These are phyloP conservation scores for Adenanthera pavonina DNA, from an alignment of 306 rosid genomes.

Conservation along the genomic window DNA sequence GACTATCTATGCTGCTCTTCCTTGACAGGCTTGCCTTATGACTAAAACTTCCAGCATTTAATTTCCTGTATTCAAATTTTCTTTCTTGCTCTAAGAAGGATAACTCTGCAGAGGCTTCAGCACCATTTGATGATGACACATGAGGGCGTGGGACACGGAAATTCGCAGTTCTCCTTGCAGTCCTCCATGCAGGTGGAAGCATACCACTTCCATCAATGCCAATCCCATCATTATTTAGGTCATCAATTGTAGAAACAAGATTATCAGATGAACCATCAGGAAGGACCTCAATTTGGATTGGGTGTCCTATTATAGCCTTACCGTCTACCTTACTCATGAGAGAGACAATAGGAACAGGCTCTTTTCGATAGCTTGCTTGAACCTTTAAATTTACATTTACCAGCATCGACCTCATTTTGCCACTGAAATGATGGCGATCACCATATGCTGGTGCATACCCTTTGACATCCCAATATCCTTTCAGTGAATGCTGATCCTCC, in stretches of 20 bases:
- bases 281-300: slow-evolving; percentile 78
- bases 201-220: slow-evolving; percentile 67
- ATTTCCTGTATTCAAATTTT: slow-evolving; percentile 52
- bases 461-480: slow-evolving; percentile 71
- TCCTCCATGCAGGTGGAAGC: slow-evolving; percentile 95
- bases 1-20: slow-evolving; percentile 50
- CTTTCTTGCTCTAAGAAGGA: slow-evolving; percentile 65
- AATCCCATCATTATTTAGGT: slow-evolving; percentile 56
- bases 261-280: slow-evolving; percentile 77
- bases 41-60: slow-evolving; percentile 58
- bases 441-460: slow-evolving; percentile 53
- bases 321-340: slow-evolving; percentile 88
- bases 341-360: slow-evolving; percentile 91
- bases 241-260: slow-evolving; percentile 64
- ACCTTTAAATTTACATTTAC: slow-evolving; percentile 88
- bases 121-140: slow-evolving; percentile 60
- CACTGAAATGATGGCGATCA: slow-evolving; percentile 53
- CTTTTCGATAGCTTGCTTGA: slow-evolving; percentile 84
- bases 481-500: slow-evolving; percentile 68
- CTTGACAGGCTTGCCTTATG: slow-evolving; percentile 58
- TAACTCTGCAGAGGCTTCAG: slow-evolving; percentile 56
- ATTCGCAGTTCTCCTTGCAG: slow-evolving; percentile 96
- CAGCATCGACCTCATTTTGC: slow-evolving; percentile 63
- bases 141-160: slow-evolving; percentile 88
- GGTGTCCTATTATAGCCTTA: slow-evolving; percentile 89